Percentiles rank a stretch among this genome's conserved stretches.
Conservation (phyloP, 2,329 filamentous ascomycete species). For the Aciculosporium take region DNA sequence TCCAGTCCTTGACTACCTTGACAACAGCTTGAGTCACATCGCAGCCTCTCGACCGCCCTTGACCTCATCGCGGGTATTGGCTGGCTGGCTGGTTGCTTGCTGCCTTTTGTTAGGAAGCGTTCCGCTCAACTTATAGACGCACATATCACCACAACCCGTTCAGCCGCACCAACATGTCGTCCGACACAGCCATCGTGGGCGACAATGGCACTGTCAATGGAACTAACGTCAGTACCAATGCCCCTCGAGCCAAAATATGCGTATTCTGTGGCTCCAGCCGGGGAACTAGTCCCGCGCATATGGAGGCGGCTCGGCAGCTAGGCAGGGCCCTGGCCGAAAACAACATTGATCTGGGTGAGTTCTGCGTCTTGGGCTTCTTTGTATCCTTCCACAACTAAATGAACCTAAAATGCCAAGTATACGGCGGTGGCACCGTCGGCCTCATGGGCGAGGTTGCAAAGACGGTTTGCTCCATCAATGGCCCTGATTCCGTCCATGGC, state of each 20-base stretch:
- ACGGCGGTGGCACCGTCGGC: conserved; percentile 86
- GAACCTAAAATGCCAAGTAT: conserved; percentile 40
- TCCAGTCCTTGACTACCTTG: too few relatives aligned
- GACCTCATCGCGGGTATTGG: not conserved
- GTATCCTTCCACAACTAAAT: not conserved
- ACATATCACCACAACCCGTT: not conserved
- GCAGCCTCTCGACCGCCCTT: not conserved
- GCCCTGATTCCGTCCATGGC: conserved; percentile 73
- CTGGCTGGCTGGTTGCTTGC: too few relatives aligned
- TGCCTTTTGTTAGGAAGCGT: too few relatives aligned
- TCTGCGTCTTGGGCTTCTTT: not conserved
- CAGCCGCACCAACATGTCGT: conserved; percentile 4
- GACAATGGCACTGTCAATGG: conserved; percentile 15
- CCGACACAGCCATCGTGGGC: conserved; percentile 7
- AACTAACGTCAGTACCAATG: conserved; percentile 7
- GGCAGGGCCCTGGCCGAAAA: conserved; percentile 59
- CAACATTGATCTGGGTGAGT: conserved; percentile 58
- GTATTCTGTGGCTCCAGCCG: conserved; percentile 83
- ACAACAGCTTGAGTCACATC: not conserved
- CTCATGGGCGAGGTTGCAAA: conserved; percentile 91
- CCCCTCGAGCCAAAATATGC: conserved; percentile 54
- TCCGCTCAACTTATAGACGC: too few relatives aligned
- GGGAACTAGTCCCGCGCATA: conserved; percentile 59
- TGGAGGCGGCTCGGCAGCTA: conserved; percentile 64
- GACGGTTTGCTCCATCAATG: conserved; percentile 69